Percentiles rank a stretch among this genome's conserved stretches.
phyloP scores from a whole-genome alignment of 139 green algal genomes.

The Chlorella vulgaris region DNA sequence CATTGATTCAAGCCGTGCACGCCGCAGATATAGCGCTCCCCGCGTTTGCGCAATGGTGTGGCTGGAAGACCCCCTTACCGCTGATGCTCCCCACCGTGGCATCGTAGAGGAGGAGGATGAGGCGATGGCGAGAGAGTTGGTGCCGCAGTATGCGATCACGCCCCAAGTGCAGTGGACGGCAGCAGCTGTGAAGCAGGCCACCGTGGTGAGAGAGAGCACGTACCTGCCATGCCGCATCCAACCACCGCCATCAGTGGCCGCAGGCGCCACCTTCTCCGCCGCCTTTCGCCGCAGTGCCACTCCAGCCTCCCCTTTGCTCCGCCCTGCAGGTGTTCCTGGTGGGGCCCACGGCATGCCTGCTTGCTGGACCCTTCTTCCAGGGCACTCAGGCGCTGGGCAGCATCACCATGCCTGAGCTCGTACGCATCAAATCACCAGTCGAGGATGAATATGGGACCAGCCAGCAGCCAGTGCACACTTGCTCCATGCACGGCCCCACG shows the following conservation, averaged over 20 bases:
- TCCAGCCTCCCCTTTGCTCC: not conserved
- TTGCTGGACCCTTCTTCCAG: not conserved
- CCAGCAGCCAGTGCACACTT: slow-evolving; percentile 21
- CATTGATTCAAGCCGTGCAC: too few relatives aligned
- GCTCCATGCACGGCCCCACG: not conserved
- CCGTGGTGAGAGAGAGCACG: not conserved
- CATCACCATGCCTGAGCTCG: slow-evolving; percentile 29
- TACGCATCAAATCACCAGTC: slow-evolving; percentile 12
- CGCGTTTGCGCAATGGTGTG: slow-evolving; percentile 5
- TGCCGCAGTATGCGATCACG: slow-evolving; percentile 14
- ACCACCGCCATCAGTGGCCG: too few relatives aligned
- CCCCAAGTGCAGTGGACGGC: not conserved
- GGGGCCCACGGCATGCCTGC: slow-evolving; percentile 14
- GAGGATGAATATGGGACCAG: slow-evolving; percentile 22
- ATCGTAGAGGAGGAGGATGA: slow-evolving; percentile 43
- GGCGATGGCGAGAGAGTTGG: slow-evolving; percentile 13
- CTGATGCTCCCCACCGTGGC: slow-evolving; percentile 30
- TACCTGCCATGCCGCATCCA: not conserved
- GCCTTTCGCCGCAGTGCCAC: not conserved
- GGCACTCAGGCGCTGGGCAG: not conserved
- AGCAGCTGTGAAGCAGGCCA: not conserved
- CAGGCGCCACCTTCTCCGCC: not conserved
- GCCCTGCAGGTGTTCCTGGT: slow-evolving; percentile 27
- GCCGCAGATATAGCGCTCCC: too few relatives aligned
- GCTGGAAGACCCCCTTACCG: slow-evolving; percentile 41